These are phyloP conservation scores for Fusarium sp. DNA, from an alignment of 2,329 filamentous ascomycete species.

Conservation along the genomic window DNA sequence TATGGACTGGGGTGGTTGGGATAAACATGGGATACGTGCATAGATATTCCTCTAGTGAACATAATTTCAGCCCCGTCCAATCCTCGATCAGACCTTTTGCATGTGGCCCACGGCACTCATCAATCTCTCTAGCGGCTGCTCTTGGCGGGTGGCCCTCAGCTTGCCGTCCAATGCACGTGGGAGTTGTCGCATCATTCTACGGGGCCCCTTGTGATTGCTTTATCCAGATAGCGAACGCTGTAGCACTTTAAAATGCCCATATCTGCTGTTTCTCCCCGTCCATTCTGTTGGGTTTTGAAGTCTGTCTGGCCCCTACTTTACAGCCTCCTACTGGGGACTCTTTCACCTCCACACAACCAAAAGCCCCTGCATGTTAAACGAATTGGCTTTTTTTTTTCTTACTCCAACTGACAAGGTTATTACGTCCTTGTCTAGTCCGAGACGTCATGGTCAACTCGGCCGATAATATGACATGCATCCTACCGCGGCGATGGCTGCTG, in stretches of 20 bases:
- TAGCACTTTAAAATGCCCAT: neutral
- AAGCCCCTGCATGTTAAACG: neutral
- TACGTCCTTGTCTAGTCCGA: neutral
- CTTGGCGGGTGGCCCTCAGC: constrained; percentile 8
- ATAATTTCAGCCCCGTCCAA: constrained; percentile 7
- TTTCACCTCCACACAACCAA: neutral
- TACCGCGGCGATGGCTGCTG: constrained; percentile 19
- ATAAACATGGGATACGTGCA: neutral
- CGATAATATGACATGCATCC: constrained; percentile 12
- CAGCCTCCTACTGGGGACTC: neutral
- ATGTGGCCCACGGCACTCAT: constrained; percentile 15
- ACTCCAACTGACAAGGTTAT: neutral
- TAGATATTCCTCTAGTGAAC: neutral
- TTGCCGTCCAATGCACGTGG: constrained; percentile 26
- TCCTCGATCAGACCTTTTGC: constrained; percentile 13
- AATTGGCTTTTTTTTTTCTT: neutral
- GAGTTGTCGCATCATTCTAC: constrained; percentile 3
- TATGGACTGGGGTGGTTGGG: neutral
- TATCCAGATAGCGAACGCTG: neutral
- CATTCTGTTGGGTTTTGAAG: neutral
- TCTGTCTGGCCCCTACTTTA: neutral
- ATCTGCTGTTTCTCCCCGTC: neutral
- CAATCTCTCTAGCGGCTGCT: neutral
- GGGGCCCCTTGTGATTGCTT: constrained; percentile 10
- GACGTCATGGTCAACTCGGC: constrained; percentile 10